Conservation (phyloP, 306 rosid genomes). For the Lupinus albus region DNA sequence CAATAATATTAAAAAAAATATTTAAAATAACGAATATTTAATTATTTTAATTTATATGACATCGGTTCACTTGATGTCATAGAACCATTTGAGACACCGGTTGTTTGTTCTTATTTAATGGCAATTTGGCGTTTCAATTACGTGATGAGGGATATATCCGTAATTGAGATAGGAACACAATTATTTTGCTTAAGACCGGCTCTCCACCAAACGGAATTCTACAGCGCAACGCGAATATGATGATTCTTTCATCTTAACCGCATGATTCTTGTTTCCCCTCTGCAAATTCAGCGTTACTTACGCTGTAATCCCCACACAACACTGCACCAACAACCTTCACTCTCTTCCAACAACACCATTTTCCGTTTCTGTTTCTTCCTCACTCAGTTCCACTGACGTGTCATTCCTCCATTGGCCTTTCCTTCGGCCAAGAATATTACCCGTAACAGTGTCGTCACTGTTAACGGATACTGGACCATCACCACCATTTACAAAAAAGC, state of each 20-base stretch:
- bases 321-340: not conserved
- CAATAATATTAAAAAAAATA: too few species aligned
- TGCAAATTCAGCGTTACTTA: slow-evolving; percentile 22
- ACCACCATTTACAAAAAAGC: slow-evolving; percentile 42
- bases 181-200: slow-evolving; percentile 52
- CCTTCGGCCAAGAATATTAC: slow-evolving; percentile 39
- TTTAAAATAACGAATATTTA: too few species aligned
- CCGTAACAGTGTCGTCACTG: slow-evolving; percentile 78
- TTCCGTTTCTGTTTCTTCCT: slow-evolving; percentile 14
- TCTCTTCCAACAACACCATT: slow-evolving; percentile 11
- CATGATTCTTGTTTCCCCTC: slow-evolving; percentile 30
- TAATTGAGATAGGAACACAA: slow-evolving; percentile 40
- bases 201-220: slow-evolving; percentile 60
- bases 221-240: slow-evolving; percentile 35
- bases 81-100: too few species aligned
- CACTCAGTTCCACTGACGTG: slow-evolving; percentile 45
- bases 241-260: slow-evolving; percentile 29
- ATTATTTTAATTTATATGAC: too few species aligned
- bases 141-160: slow-evolving; percentile 30
- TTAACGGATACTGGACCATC: slow-evolving; percentile 73
- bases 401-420: slow-evolving; percentile 17
- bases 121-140: slow-evolving; percentile 31
- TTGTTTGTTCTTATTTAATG: not conserved
- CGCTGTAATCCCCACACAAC: slow-evolving; percentile 22
- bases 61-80: too few species aligned